Evolutionary conservation across 495 filamentous ascomycete genomes (phyloP).

Genomic region (Penicillium pancosmium): DNA sequence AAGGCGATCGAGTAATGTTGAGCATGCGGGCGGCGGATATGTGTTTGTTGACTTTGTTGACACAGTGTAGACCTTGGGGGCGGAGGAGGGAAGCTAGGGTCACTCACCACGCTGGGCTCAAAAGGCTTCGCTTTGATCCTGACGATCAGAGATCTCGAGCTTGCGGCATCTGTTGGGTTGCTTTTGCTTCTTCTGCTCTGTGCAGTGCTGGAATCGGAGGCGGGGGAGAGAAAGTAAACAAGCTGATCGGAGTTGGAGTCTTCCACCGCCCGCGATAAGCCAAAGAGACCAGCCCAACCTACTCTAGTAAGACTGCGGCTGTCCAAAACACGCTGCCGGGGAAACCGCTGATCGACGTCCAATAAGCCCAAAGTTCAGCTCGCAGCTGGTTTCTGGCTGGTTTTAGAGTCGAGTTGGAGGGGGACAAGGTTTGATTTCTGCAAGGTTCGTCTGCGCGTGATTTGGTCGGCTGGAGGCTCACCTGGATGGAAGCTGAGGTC

Average conservation of each 20-base stretch:
- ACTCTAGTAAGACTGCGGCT: not conserved
- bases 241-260: conserved; percentile 11
- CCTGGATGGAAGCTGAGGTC: not conserved
- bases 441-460: conserved; percentile 14
- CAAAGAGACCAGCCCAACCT: not conserved
- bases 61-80: not conserved
- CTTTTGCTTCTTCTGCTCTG: conserved; percentile 7
- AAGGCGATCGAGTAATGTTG: conserved; percentile 15
- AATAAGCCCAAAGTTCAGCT: not conserved
- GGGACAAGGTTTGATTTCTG: not conserved
- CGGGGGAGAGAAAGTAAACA: conserved; percentile 25
- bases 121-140: conserved; percentile 6
- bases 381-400: not conserved
- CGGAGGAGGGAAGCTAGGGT: too few species aligned
- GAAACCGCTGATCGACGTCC: conserved; percentile 28
- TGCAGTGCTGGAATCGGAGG: conserved; percentile 2
- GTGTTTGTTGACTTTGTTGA: conserved; percentile 13
- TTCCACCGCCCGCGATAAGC: conserved; percentile 21
- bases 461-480: conserved; percentile 3
- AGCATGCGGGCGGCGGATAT: conserved; percentile 16
- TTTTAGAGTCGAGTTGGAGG: not conserved
- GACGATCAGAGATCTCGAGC: not conserved
- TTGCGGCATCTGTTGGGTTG: conserved; percentile 16
- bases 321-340: conserved; percentile 25
- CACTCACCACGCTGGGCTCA: conserved; percentile 19